These are phyloP conservation scores for Dothiorella sarmentorum DNA, from an alignment of 2,329 filamentous ascomycete species.

Conservation along the genomic window DNA sequence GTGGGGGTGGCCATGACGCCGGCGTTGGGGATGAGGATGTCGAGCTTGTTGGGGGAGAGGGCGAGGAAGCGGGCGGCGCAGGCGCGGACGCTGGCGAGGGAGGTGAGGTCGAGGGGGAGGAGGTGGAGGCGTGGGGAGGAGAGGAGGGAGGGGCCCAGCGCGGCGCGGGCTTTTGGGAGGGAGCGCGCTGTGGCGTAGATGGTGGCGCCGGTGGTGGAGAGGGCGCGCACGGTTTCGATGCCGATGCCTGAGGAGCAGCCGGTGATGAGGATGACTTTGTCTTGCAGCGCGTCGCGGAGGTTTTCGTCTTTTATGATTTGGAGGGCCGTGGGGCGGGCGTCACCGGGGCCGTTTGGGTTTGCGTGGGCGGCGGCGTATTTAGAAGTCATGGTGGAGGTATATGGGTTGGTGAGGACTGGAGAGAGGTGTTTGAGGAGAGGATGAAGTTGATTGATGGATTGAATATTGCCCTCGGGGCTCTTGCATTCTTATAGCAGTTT, in stretches of 20 bases:
- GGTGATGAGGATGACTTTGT: constrained; percentile 29
- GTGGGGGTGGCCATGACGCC: constrained; percentile 15
- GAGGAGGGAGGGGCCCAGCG: constrained; percentile 18
- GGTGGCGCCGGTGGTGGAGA: constrained; percentile 46
- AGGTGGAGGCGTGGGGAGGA: constrained; percentile 29
- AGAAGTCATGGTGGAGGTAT: constrained; percentile 7
- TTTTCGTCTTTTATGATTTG: constrained; percentile 40
- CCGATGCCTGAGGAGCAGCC: constrained; percentile 31
- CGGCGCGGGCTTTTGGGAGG: constrained; percentile 34
- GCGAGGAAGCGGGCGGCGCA: constrained; percentile 24
- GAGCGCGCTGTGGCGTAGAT: constrained; percentile 45
- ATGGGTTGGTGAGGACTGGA: too few relatives aligned
- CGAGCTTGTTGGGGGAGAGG: constrained; percentile 20
- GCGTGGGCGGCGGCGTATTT: constrained; percentile 23
- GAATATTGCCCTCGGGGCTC: too few relatives aligned
- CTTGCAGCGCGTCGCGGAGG: constrained; percentile 29
- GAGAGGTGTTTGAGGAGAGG: too few relatives aligned
- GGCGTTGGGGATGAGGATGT: constrained; percentile 29
- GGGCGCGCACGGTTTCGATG: constrained; percentile 33
- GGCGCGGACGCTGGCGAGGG: constrained; percentile 23
- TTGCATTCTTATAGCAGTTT: too few relatives aligned
- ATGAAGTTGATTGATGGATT: too few relatives aligned
- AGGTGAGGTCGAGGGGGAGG: constrained; percentile 28
- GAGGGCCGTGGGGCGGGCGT: constrained; percentile 41
- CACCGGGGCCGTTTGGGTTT: constrained; percentile 34